These are phyloP conservation scores for Euphrasia confusa DNA, from an alignment of 257 asterid genomes.

Conservation along the genomic window DNA sequence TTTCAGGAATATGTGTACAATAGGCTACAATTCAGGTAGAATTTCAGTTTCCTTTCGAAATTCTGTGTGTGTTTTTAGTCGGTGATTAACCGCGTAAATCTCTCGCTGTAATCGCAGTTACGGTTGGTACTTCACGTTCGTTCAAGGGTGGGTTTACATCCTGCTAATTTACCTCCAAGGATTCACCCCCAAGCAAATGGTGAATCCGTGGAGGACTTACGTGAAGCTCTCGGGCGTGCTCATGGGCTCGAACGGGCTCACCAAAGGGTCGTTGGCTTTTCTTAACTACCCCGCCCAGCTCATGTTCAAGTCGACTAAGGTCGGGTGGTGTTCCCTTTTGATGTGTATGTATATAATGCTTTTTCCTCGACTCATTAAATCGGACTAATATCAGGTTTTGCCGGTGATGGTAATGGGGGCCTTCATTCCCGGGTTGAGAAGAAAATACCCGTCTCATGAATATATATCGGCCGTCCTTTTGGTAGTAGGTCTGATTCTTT, in stretches of 20 bases:
- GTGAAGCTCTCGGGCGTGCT: conserved; percentile 85
- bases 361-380: neutral
- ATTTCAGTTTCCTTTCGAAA: conserved; percentile 6
- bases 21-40: conserved; percentile 87
- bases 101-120: conserved; percentile 41
- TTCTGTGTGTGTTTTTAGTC: neutral
- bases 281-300: conserved; percentile 93
- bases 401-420: conserved; percentile 98
- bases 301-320: conserved; percentile 99
- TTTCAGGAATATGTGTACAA: conserved; percentile 94
- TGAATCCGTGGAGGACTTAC: conserved; percentile 89
- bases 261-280: conserved; percentile 84
- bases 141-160: conserved; percentile 92
- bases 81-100: conserved; percentile 3
- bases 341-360: too few relatives aligned
- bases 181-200: conserved; percentile 84
- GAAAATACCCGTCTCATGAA: conserved; percentile 81
- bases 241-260: conserved; percentile 91
- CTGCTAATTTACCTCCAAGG: conserved; percentile 70
- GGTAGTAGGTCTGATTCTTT: conserved; percentile 76
- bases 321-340: conserved; percentile 14
- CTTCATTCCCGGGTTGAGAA: conserved; percentile 84
- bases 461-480: conserved; percentile 76
- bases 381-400: conserved; percentile 48
- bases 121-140: conserved; percentile 95